A percentile compares a stretch with the other conserved stretches of the same genome.
Conservation (phyloP, 139 green algal genomes). For the Micractinium sp. region DNA sequence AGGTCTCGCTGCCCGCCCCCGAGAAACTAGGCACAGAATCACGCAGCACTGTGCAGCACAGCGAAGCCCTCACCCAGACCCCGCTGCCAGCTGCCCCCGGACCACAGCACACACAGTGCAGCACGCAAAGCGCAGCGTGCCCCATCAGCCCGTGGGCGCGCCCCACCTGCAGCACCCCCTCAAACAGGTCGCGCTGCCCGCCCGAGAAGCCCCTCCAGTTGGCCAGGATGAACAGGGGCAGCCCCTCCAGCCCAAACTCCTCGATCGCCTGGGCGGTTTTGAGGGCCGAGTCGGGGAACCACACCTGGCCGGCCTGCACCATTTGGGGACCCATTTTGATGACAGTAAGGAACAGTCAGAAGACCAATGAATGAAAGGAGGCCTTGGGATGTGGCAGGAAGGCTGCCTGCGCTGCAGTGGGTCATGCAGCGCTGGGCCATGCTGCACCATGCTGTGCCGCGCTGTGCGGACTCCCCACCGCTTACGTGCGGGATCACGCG, state of each 20-base stretch:
- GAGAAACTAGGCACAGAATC: no score
- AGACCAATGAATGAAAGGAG: no score
- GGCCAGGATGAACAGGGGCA: slow-evolving; percentile 97
- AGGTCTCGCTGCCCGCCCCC: no score
- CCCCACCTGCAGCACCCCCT: slow-evolving; percentile 92
- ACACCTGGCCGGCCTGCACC: slow-evolving; percentile 85
- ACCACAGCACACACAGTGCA: neutral
- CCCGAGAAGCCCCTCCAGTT: slow-evolving; percentile 99
- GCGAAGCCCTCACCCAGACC: neutral
- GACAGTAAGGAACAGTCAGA: no score
- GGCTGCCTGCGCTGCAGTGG: no score
- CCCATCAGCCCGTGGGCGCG: neutral
- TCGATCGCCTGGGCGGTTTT: slow-evolving; percentile 99
- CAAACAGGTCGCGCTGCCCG: slow-evolving; percentile 97
- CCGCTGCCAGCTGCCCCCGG: no score
- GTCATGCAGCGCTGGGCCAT: no score
- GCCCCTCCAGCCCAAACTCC: slow-evolving; percentile 95
- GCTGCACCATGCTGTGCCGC: no score
- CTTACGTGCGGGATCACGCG: slow-evolving; percentile 75
- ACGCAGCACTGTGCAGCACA: neutral
- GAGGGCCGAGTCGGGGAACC: slow-evolving; percentile 96
- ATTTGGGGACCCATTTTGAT: no score
- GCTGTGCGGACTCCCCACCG: no score
- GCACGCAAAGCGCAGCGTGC: no score
- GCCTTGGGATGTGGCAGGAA: no score